Evolutionary conservation across 2,329 filamentous ascomycete genomes (phyloP), one percentile per base, ranked within the genome.

Genomic region (Clarireedia homoeocarpa): DNA sequence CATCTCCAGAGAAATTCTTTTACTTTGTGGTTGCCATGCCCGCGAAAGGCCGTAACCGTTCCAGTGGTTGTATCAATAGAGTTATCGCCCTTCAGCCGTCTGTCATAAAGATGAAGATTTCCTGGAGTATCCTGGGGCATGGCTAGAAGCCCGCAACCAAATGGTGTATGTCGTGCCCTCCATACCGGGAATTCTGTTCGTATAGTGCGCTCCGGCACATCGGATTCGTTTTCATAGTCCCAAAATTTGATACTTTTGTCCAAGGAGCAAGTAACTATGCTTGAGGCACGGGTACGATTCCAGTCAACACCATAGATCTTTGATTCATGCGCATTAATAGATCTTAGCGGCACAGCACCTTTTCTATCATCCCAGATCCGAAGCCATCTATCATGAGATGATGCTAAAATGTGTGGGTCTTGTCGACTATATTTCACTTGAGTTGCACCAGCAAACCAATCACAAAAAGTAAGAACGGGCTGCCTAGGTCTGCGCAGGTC

Each of bases 301-400:
- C 92, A 96, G 71, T 96, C 92, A 36, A 96, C 77, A 27, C 92
- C 92, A 68, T 96, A 96, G 58, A 96, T 96, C 71, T 96, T 96
- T 39, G 91, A 96, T 34, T 82, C 83, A 66, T 96, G 91, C 0
- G 91, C 92, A 67, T 85, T 84, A 60, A 96, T 95, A 15, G 89
- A 92, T 58, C 84, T 85, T 45, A 96, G 73, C 5, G 91, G 91
- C 57, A 83, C 79, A 3, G 87, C 86, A 0, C 90, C 83, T 67
- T 86, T 88, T 49, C 91, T 80, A 67, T 88, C 85, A 70, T 96
- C 91, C 91, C 91, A 96, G 51, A 96, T 89, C 59, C 89, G 86
- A 45, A 96, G 76, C 73, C 84, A 90, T 49, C 85, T 84, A 71
- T 96, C 91, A 72, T 96, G 92, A 10, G 91, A 90, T 30, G 91